phyloP scores from a whole-genome alignment of 768 basidiomycete species.

The Tremella fuciformis region DNA sequence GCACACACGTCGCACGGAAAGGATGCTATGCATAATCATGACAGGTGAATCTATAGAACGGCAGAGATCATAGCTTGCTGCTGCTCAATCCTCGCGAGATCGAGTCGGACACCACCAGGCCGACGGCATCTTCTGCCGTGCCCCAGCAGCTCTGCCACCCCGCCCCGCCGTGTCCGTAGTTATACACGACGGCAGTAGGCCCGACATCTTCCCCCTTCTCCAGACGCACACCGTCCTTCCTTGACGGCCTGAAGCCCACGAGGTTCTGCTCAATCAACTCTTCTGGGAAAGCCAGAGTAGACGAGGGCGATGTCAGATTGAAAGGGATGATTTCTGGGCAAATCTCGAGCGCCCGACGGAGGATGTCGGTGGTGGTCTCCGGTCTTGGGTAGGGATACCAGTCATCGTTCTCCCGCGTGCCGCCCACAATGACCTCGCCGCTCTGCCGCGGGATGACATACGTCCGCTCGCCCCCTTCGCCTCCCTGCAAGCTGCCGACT shows the following conservation, averaged over 20 bases:
- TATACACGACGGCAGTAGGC: slow-evolving; percentile 36
- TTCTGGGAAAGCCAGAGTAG: slow-evolving; percentile 10
- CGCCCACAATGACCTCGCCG: slow-evolving; percentile 52
- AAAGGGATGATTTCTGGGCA: slow-evolving; percentile 30
- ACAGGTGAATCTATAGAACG: no score
- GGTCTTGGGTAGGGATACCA: slow-evolving; percentile 46
- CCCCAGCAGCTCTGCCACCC: slow-evolving; percentile 54
- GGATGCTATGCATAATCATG: no score
- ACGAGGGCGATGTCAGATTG: slow-evolving; percentile 12
- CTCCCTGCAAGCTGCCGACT: slow-evolving; percentile 37
- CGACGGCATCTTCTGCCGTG: slow-evolving; percentile 36
- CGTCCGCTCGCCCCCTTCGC: slow-evolving; percentile 47
- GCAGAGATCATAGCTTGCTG: no score
- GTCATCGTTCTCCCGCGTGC: slow-evolving; percentile 49
- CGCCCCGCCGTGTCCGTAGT: slow-evolving; percentile 52
- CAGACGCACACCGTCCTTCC: slow-evolving; percentile 40
- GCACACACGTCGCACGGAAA: no score
- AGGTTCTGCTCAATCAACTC: slow-evolving; percentile 23
- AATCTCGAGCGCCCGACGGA: slow-evolving; percentile 45
- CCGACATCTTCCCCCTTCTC: slow-evolving; percentile 27
- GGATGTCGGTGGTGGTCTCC: slow-evolving; percentile 40
- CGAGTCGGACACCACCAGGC: neutral
- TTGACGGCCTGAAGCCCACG: slow-evolving; percentile 47
- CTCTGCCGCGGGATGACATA: slow-evolving; percentile 51
- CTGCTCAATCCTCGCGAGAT: no score